Base-by-base conservation (phyloP, 352 stramenopile genomes). In the Chrysophaeum taylorii region DNA sequence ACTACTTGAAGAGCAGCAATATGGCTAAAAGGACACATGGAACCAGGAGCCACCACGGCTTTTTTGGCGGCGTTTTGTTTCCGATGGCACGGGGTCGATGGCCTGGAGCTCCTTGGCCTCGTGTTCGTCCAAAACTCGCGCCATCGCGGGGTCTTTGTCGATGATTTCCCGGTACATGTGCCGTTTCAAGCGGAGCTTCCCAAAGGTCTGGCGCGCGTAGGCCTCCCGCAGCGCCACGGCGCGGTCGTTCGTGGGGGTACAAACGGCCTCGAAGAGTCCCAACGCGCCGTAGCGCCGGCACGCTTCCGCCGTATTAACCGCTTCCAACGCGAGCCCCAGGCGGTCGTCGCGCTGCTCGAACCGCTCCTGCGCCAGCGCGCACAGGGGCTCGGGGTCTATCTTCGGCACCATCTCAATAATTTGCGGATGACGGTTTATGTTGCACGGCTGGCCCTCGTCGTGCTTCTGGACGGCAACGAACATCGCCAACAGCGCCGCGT, bases 101-200 rank as follows among this genome's bases (percentile, higher is more conserved):
- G 25, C 36, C 9, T 27, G 14, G 33, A 66, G 57, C 57, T 38
- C 57, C 16, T 33, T 5, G 1, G 4, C 12, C 35, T 66, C 57
- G 57, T 66, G 31, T 23, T 45, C 36, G 21, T 43, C 31, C 12
- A 66, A 5, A 5, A 36, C 57, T 36, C 7, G 7, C 2, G 16
- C 16, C 57, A 66, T 66, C 9, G 36, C 4, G 5, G 14, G 16
- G 1, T 2, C 27, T 1, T 16, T 16, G 53, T 41, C 53, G 57
- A 66, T 36, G n/a, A n/a, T n/a, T 2, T 27, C 29, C 33, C 27
- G 14, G 57, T 45, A 66, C 1, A 66, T 36, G 57, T 38, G 27
- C 33, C 57, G 57, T 36, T 66, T 66, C 31, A 66, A 36, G 12
- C 57, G 57, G 12, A 66, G 57, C 57, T 66, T 36, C 33, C 57